A percentile compares a stretch with the other conserved stretches of the same genome.
Evolutionary conservation across 192 early-diverging fungal genomes (phyloP).

Genomic region (Chytriomyces sp.): DNA sequence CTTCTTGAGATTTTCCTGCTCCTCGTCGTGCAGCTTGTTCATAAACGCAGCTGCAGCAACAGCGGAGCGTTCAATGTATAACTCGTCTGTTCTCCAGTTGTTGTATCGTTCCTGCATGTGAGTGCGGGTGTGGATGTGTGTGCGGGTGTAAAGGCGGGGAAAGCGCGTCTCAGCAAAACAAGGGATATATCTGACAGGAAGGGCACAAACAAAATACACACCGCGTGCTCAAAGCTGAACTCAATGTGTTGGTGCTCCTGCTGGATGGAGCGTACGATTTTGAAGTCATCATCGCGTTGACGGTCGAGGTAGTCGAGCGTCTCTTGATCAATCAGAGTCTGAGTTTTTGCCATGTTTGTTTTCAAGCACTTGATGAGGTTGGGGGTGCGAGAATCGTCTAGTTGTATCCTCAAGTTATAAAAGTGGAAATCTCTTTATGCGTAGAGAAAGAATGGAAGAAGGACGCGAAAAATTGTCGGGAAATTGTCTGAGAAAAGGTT

Average conservation of each 20-base stretch:
- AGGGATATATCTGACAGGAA: too few relatives aligned
- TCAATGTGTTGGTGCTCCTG: neutral
- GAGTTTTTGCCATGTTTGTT: neutral
- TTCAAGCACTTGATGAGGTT: too few relatives aligned
- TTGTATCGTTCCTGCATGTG: constrained; percentile 24
- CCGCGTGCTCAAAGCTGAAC: neutral
- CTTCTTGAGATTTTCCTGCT: constrained; percentile 37
- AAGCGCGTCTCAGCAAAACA: too few relatives aligned
- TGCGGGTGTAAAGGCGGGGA: too few relatives aligned
- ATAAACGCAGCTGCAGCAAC: constrained; percentile 34
- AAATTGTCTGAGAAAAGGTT: too few relatives aligned
- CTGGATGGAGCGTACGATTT: neutral
- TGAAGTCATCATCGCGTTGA: neutral
- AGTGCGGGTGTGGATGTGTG: too few relatives aligned
- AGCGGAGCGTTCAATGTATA: constrained; percentile 32
- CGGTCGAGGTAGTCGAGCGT: neutral
- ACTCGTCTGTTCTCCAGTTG: constrained; percentile 43
- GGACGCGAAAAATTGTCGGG: too few relatives aligned
- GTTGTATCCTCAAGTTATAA: too few relatives aligned
- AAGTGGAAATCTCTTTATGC: too few relatives aligned
- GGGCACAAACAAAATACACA: neutral
- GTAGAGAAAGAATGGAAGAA: too few relatives aligned
- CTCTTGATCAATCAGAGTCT: neutral
- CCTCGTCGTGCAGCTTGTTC: constrained; percentile 36
- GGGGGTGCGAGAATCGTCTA: too few relatives aligned